These are phyloP conservation scores for Coccomyxa subellipsoidea DNA, from an alignment of 163 green algal genomes.

Conservation along the genomic window DNA sequence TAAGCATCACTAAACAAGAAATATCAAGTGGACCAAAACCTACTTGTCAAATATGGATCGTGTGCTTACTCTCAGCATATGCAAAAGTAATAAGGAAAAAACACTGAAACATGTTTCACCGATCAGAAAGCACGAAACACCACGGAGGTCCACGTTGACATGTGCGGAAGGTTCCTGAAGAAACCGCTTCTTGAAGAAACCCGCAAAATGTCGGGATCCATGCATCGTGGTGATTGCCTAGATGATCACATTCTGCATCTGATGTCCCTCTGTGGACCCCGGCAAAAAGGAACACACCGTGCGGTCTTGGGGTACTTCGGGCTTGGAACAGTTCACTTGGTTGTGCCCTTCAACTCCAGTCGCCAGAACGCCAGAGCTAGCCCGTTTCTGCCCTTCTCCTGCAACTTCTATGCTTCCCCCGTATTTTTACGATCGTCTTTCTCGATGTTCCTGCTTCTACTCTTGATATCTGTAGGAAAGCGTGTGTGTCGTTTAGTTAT, in stretches of 20 bases:
- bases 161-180: background rate
- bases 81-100: background rate
- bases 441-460: too few species aligned
- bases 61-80: background rate
- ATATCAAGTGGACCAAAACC: background rate
- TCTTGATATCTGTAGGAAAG: background rate
- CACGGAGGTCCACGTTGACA: background rate
- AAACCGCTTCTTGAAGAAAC: background rate
- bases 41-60: background rate
- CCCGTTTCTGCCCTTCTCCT: background rate
- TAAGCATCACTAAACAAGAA: background rate
- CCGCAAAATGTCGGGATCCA: background rate
- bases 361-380: background rate
- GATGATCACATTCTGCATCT: background rate
- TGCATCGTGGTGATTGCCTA: background rate
- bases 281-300: background rate
- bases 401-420: background rate
- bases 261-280: too few species aligned
- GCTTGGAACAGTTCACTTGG: background rate
- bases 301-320: background rate
- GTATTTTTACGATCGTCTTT: too few species aligned
- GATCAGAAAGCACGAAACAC: too few species aligned
- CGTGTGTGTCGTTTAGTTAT: background rate
- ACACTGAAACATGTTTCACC: too few species aligned
- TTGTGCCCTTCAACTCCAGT: background rate